These are phyloP conservation scores for Rusavskia elegans DNA, from an alignment of 495 filamentous ascomycete genomes.

Conservation along the genomic window DNA sequence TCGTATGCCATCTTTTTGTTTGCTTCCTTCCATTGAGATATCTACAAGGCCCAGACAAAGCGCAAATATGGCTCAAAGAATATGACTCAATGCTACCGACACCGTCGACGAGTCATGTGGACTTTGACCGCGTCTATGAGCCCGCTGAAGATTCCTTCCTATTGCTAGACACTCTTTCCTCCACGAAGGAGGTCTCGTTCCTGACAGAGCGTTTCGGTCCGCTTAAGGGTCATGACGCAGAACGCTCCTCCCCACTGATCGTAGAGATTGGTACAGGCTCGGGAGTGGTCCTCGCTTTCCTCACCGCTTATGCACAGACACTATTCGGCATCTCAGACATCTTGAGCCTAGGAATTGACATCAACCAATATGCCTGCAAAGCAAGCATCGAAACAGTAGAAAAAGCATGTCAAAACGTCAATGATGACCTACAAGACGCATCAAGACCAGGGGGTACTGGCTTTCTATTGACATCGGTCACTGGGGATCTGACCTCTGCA, in stretches of 20 bases:
- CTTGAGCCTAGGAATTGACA: constrained; percentile 59
- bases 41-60: too few species aligned
- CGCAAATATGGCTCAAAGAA: not conserved
- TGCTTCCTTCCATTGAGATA: too few species aligned
- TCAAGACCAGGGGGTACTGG: constrained; percentile 7
- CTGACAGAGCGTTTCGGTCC: constrained; percentile 43
- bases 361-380: constrained; percentile 65
- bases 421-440: not conserved
- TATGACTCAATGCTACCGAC: constrained; percentile 61
- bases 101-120: constrained; percentile 78
- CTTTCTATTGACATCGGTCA: constrained; percentile 42
- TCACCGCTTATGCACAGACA: constrained; percentile 50
- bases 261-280: constrained; percentile 87
- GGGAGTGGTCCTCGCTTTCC: constrained; percentile 77
- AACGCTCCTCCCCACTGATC: constrained; percentile 38
- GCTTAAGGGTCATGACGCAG: not conserved
- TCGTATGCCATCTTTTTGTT: too few species aligned
- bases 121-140: constrained; percentile 75
- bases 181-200: constrained; percentile 51
- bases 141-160: constrained; percentile 91
- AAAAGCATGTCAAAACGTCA: constrained; percentile 28
- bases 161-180: constrained; percentile 85
- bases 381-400: constrained; percentile 47
- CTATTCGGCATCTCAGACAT: constrained; percentile 62
- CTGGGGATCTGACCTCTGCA: constrained; percentile 46